phyloP scores from a whole-genome alignment of 768 basidiomycete species.

The Serendipita sp. region DNA sequence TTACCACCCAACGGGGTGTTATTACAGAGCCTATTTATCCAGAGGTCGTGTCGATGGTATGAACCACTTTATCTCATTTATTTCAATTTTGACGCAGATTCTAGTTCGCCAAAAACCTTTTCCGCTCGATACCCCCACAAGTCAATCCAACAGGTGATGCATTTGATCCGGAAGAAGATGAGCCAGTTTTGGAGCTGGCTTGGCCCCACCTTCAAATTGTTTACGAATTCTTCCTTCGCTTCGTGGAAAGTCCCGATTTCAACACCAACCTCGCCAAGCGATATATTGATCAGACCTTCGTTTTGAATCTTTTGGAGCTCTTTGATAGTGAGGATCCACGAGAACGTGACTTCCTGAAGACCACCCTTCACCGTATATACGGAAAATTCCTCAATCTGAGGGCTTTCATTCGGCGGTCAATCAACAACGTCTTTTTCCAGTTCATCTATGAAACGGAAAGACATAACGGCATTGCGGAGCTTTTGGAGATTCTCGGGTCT shows the following conservation, averaged over 20 bases:
- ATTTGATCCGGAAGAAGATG: constrained; percentile 98
- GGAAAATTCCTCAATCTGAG: constrained; percentile 98
- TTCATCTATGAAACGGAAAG: constrained; percentile 98
- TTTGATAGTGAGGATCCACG: constrained; percentile 98
- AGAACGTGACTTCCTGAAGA: constrained; percentile 98
- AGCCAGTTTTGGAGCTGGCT: constrained; percentile 94
- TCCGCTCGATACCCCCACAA: constrained; percentile 98
- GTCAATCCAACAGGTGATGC: constrained; percentile 97
- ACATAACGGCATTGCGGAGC: constrained; percentile 97
- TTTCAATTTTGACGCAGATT: not conserved
- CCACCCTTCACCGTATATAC: constrained; percentile 95
- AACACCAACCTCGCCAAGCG: constrained; percentile 96
- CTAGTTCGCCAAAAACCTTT: constrained; percentile 94
- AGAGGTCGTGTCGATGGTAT: constrained; percentile 94
- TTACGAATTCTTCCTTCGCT: constrained; percentile 98
- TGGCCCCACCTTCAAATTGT: constrained; percentile 99
- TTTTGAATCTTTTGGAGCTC: constrained; percentile 88
- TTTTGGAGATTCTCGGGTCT: constrained; percentile 93
- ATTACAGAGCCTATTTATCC: constrained; percentile 97
- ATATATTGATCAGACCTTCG: constrained; percentile 91
- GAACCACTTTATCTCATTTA: constrained; percentile 14
- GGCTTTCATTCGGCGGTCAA: constrained; percentile 95
- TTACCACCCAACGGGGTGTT: constrained; percentile 88
- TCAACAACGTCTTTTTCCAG: constrained; percentile 99
- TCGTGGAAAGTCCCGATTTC: constrained; percentile 95